These are phyloP conservation scores for Fusarium musae DNA, from an alignment of 2,329 filamentous ascomycete species.

Conservation along the genomic window DNA sequence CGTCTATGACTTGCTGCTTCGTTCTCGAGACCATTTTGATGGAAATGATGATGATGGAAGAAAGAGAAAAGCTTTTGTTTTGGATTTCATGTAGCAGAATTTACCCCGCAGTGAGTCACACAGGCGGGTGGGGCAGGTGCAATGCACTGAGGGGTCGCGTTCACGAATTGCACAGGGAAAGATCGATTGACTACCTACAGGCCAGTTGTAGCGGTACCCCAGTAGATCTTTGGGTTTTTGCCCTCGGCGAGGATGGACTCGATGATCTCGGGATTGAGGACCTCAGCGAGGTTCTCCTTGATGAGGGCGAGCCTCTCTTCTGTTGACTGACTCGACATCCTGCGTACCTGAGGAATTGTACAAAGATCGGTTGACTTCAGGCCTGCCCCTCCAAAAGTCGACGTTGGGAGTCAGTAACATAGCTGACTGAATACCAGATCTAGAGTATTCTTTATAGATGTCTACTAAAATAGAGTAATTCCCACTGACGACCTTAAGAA, in stretches of 20 bases:
- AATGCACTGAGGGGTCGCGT: too few relatives aligned
- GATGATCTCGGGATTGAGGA: conserved; percentile 86
- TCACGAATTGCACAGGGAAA: too few relatives aligned
- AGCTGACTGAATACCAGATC: background rate
- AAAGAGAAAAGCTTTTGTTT: too few relatives aligned
- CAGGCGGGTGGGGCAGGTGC: too few relatives aligned
- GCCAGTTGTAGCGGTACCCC: conserved; percentile 89
- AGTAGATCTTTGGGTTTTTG: conserved; percentile 82
- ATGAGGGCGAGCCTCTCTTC: conserved; percentile 78
- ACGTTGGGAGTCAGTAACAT: background rate
- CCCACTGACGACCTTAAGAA: background rate
- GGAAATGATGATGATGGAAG: too few relatives aligned
- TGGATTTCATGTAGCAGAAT: too few relatives aligned
- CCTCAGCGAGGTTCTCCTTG: conserved; percentile 81
- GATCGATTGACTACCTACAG: too few relatives aligned
- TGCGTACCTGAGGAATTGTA: background rate
- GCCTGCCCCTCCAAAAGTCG: conserved; percentile 17
- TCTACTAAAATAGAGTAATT: background rate
- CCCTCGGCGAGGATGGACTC: conserved; percentile 77
- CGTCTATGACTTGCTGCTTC: too few relatives aligned
- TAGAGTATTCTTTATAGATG: background rate
- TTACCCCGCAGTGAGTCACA: too few relatives aligned
- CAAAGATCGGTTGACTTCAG: background rate
- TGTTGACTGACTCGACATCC: conserved; percentile 19
- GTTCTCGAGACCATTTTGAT: too few relatives aligned